Percentiles rank a stretch among this genome's conserved stretches.
Evolutionary conservation across 83 land plant species (phyloP).

Genomic region (Larix sibirica): DNA sequence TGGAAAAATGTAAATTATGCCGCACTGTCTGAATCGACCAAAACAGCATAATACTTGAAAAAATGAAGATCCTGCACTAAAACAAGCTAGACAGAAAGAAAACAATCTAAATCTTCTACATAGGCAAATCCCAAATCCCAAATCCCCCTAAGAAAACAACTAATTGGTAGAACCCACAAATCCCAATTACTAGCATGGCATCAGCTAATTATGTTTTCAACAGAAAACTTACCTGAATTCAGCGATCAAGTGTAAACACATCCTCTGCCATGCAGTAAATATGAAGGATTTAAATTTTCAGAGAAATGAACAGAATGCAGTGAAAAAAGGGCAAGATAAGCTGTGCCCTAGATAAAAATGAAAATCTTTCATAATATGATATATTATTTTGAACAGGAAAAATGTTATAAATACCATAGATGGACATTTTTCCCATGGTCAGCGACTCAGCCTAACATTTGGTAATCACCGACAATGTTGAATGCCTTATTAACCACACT

Average conservation of each 20-base stretch:
- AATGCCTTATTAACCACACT: too few species aligned
- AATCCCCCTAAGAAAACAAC: too few species aligned
- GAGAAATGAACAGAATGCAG: not conserved
- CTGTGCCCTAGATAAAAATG: not conserved
- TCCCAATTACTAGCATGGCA: not conserved
- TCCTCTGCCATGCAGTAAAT: constrained; percentile 2
- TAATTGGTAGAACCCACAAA: too few species aligned
- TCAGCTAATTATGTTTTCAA: not conserved
- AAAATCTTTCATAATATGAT: not conserved
- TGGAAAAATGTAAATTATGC: too few species aligned
- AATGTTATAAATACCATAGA: not conserved
- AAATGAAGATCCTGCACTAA: too few species aligned
- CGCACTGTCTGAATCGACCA: too few species aligned
- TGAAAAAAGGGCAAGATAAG: not conserved
- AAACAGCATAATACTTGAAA: too few species aligned
- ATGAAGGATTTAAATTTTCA: not conserved
- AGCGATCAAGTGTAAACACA: constrained; percentile 9
- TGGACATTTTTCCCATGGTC: not conserved
- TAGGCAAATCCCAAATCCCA: too few species aligned
- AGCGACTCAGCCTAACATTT: not conserved
- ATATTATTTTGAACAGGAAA: not conserved
- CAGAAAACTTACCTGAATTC: constrained; percentile 7
- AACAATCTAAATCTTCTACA: too few species aligned
- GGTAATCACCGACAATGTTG: not conserved
- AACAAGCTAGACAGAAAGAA: too few species aligned